Evolutionary conservation across 352 stramenopile genomes (phyloP).

Genomic region (Phytophthora boehmeriae): DNA sequence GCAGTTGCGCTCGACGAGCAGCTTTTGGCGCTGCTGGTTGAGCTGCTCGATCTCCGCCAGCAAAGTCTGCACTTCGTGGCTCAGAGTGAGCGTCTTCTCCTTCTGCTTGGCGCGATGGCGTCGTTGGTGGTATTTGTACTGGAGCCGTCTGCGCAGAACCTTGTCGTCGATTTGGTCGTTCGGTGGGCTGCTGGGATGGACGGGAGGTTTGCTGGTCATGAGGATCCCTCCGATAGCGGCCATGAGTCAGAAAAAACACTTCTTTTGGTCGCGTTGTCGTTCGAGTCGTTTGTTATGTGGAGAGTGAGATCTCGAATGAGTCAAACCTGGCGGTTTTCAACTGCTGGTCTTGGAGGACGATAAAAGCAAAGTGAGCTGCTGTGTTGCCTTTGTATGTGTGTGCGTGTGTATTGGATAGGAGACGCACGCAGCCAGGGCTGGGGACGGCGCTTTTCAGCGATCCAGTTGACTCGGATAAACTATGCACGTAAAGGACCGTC

Average conservation of each 20-base stretch:
- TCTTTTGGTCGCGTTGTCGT: neutral
- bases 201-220: conserved; percentile 13
- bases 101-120: conserved; percentile 75
- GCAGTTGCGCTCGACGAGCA: conserved; percentile 38
- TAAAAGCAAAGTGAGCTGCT: no score
- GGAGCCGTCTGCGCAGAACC: conserved; percentile 45
- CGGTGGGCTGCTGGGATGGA: conserved; percentile 6
- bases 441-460: no score
- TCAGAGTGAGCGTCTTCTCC: conserved; percentile 44
- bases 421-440: neutral
- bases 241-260: conserved; percentile 7
- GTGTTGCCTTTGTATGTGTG: neutral
- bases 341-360: no score
- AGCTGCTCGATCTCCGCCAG: conserved; percentile 45
- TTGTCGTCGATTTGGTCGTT: conserved; percentile 40
- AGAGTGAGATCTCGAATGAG: no score
- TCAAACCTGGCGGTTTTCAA: no score
- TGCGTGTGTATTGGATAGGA: neutral
- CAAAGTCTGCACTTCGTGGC: conserved; percentile 47
- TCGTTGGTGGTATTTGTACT: conserved; percentile 77
- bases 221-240: conserved; percentile 13
- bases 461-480: no score
- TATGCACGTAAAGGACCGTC: neutral
- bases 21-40: conserved; percentile 29
- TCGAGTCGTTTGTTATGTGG: no score